These are phyloP conservation scores for Pleurotus platypus DNA, from an alignment of 768 basidiomycete species.

Conservation along the genomic window DNA sequence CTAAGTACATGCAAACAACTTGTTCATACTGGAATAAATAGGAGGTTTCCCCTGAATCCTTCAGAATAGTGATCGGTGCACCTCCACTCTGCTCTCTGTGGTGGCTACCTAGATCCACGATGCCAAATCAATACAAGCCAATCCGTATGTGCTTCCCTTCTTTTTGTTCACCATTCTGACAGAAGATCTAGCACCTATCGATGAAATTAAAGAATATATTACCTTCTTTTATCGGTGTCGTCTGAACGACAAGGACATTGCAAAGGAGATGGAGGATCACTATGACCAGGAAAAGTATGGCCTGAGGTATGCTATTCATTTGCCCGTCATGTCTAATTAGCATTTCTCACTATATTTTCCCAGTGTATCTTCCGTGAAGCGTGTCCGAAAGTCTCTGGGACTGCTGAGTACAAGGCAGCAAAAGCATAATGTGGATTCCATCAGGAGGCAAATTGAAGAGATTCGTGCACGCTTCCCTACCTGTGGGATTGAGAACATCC, in stretches of 20 bases:
- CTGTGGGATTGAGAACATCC: conserved; percentile 12
- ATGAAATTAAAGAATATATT: no score
- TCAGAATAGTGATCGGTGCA: no score
- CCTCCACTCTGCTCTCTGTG: no score
- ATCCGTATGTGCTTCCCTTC: no score
- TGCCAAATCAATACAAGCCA: no score
- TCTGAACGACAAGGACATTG: not conserved
- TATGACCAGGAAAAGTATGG: conserved; percentile 2
- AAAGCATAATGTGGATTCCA: conserved; percentile 13
- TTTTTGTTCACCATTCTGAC: no score
- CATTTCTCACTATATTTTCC: not conserved
- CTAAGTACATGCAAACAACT: no score
- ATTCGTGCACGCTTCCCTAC: conserved; percentile 9
- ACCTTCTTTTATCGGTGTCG: not conserved
- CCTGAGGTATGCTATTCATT: conserved; percentile 7
- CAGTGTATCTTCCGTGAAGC: conserved; percentile 1
- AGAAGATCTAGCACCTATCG: no score
- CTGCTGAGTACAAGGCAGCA: conserved; percentile 13
- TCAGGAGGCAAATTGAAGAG: conserved; percentile 2
- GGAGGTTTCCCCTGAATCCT: no score
- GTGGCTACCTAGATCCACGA: no score
- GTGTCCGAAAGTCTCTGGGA: not conserved
- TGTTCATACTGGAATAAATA: no score
- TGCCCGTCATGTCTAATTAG: not conserved
- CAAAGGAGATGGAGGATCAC: not conserved